Conservation (phyloP, 139 green algal species). For the Deuterostichococcus epilithicus region DNA sequence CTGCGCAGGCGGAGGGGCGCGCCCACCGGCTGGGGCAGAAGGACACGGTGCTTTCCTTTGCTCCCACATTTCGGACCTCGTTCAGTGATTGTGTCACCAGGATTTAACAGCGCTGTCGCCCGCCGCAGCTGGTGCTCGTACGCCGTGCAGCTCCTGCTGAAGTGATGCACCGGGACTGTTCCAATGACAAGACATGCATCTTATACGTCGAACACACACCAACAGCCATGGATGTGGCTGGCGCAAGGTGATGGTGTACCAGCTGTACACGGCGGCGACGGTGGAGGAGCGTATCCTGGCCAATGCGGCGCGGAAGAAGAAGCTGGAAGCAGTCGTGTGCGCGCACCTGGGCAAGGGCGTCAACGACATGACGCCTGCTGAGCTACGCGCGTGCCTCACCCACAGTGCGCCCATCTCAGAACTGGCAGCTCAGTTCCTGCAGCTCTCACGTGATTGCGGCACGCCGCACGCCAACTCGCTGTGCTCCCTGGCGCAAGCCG, state of each 20-base stretch:
- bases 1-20: conserved; percentile 61
- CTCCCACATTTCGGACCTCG: no score
- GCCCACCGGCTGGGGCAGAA: conserved; percentile 73
- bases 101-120: no score
- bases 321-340: conserved; percentile 52
- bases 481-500: background rate
- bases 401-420: background rate
- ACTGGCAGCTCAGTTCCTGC: background rate
- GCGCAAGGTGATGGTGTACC: conserved; percentile 62
- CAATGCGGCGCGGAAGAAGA: conserved; percentile 39
- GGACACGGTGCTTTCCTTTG: no score
- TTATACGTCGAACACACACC: no score
- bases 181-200: no score
- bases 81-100: no score
- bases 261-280: conserved; percentile 46
- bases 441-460: background rate
- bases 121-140: no score
- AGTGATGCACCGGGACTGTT: no score
- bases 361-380: background rate
- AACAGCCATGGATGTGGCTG: no score
- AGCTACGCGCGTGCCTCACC: background rate
- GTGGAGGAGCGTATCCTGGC: conserved; percentile 54
- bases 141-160: no score
- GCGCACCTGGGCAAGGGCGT: conserved; percentile 2
- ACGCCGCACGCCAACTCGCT: background rate